A percentile compares a stretch with the other conserved stretches of the same genome.
Evolutionary conservation across 352 stramenopile genomes (phyloP).

Genomic region (Pythium periplocum): DNA sequence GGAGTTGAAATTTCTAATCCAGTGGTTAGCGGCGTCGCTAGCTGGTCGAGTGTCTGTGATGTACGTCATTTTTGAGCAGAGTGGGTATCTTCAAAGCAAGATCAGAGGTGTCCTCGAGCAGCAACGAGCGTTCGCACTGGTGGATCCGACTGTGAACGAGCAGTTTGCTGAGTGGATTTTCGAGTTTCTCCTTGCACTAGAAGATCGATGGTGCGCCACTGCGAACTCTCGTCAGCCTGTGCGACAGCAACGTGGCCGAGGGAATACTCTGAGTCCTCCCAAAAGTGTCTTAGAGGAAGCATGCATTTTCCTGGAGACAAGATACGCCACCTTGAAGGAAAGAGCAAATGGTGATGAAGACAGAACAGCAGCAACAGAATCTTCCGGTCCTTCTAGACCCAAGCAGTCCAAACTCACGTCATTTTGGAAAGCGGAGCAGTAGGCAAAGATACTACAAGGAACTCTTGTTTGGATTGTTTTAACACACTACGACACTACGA

Average conservation of each 20-base stretch:
- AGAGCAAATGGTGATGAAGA: too few species aligned
- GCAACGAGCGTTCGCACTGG: too few species aligned
- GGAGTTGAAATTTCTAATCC: conserved; percentile 78
- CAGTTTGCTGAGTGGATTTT: conserved; percentile 3
- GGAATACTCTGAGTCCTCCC: too few species aligned
- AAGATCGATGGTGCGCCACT: neutral
- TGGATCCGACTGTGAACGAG: too few species aligned
- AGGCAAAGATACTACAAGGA: neutral
- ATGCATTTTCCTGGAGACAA: too few species aligned
- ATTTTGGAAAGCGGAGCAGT: conserved; percentile 5
- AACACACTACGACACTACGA: neutral
- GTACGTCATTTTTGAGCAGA: conserved; percentile 56
- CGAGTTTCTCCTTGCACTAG: conserved; percentile 8
- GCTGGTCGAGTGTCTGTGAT: conserved; percentile 31
- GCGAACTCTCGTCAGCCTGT: too few species aligned
- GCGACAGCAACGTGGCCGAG: too few species aligned
- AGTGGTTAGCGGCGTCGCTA: conserved; percentile 74
- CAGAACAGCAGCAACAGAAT: too few species aligned
- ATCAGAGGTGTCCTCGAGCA: conserved; percentile 9
- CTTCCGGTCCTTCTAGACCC: neutral
- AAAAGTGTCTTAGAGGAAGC: too few species aligned
- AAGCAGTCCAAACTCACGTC: conserved; percentile 17
- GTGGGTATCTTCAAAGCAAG: conserved; percentile 34
- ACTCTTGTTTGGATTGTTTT: neutral
- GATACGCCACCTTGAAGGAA: too few species aligned